Evolutionary conservation across 202 grass and related monocot species (phyloP).

Genomic region (Digitaria exilis): DNA sequence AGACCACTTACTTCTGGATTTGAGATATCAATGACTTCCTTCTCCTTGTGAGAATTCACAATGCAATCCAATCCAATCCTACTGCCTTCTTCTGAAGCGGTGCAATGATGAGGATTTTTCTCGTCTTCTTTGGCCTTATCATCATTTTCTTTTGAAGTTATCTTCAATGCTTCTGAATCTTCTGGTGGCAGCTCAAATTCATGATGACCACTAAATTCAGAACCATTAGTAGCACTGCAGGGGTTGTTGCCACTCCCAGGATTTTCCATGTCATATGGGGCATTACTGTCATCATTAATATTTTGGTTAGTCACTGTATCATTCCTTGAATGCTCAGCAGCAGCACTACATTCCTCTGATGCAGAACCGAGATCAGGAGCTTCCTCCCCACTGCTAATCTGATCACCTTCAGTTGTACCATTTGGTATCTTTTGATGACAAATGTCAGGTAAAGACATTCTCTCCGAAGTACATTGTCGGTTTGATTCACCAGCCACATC

Average conservation of each 20-base stretch:
- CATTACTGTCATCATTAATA: neutral
- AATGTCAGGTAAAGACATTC: neutral
- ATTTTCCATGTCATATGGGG: neutral
- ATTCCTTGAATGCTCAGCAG: neutral
- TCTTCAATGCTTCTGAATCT: neutral
- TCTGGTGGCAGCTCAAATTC: too few species aligned
- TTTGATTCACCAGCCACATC: neutral
- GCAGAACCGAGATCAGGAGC: neutral
- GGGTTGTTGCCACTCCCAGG: neutral
- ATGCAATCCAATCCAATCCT: neutral
- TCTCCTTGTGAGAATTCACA: neutral
- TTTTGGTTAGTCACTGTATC: neutral
- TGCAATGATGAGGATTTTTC: too few species aligned
- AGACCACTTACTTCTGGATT: neutral
- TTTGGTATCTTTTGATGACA: neutral
- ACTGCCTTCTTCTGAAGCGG: neutral
- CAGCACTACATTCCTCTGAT: neutral
- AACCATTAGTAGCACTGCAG: neutral
- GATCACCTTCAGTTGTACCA: neutral
- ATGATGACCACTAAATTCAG: neutral
- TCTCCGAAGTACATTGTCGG: too few species aligned
- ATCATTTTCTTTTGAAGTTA: neutral
- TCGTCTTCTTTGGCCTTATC: neutral
- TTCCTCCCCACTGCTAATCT: neutral
- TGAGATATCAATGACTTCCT: neutral